Base-by-base conservation (phyloP, 805 yeast genomes). In the Nakazawaea ambrosiae region DNA sequence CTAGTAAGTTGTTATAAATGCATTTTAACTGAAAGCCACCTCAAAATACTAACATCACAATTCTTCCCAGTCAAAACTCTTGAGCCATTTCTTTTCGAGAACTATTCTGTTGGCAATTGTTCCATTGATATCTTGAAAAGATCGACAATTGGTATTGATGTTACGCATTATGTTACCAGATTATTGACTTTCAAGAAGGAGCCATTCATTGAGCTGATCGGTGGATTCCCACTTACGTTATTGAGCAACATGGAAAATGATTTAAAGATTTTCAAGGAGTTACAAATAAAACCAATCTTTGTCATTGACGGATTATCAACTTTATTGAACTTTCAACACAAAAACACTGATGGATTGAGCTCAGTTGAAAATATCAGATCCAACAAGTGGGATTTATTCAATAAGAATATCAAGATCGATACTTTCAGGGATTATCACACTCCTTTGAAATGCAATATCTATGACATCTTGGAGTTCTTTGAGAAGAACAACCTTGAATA, bases 71-170 rank as follows among this genome's bases (percentile, higher is more conserved):
- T 75, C 48, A 70, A 63, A 51, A 70, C 86, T 3, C 67, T 84
- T 40, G 92, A 84, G 50, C 67, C 81, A 3, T 78, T 68, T 53
- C 64, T 81, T 31, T 75, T 76, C 48, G 95, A 86, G 46, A 71
- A 81, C 42, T 73, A 78, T 41, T 59, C 81, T 31, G 78, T 77
- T 33, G 66, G 70, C 34, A 65, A 78, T 15, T 61, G 73, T 45
- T 78, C 90, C 11, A 64, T 86, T 48, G 82, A 81, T 26, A 61
- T 75, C 3, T 63, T 87, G 40, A 73, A 66, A 40, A 77, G 78
- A 49, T 72, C 89, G 20, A 73, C 80, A 12, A 61, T 87, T 36
- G 96, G 95, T 39, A 82, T 87, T 31, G 96, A 88, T 54, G 92
- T 80, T 11, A 83, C 76, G 46, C 88, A 86, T 53, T 88, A 86